Base-by-base conservation (phyloP, 2,329 filamentous ascomycete species). In the Fusarium tjaetaba region DNA sequence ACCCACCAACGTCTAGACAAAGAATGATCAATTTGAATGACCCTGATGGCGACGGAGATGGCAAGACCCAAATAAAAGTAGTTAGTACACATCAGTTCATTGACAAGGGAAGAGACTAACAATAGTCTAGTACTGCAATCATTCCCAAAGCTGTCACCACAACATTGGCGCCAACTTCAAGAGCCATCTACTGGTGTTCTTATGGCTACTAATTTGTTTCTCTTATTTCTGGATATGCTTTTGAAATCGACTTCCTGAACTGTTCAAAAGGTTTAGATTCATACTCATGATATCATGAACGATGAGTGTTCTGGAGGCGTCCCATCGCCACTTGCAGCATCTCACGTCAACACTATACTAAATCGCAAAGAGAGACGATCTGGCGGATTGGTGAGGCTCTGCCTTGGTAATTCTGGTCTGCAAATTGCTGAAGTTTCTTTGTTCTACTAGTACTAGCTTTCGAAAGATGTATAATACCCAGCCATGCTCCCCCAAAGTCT, bases 351-450 rank as follows among this genome's bases (percentile, higher is more conserved):
- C 5, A n/a, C 15, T 14, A 41, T 30, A 22, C 20, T 28, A n/a
- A 16, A n/a, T n/a, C n/a, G 11, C 11, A n/a, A 41, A n/a, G 5
- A 30, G 15, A 4, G 7, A 22, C 20, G 15, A 28, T n/a, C 2
- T 0, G 24, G 8, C 8, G 15, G 15, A 30, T 13, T 5, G 2
- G 4, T 16, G 24, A 3, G 4, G 13, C 36, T 30, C 22, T 1
- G 3, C 2, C 20, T 7, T 39, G 11, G 22, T n/a, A n/a, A 18
- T 7, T 18, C 0, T 11, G n/a, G 49, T 20, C 2, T 39, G 2
- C 8, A 28, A 4, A 4, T n/a, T 11, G 15, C n/a, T 30, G 4
- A 14, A 16, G 3, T 41, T 55, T 42, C 51, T 55, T 55, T 42
- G 24, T 55, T 55, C 20, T 42, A 16, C 24, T 16, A 18, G 20